These are phyloP conservation scores for Eutypella sp. DNA, from an alignment of 2,329 filamentous ascomycete genomes.

Conservation along the genomic window DNA sequence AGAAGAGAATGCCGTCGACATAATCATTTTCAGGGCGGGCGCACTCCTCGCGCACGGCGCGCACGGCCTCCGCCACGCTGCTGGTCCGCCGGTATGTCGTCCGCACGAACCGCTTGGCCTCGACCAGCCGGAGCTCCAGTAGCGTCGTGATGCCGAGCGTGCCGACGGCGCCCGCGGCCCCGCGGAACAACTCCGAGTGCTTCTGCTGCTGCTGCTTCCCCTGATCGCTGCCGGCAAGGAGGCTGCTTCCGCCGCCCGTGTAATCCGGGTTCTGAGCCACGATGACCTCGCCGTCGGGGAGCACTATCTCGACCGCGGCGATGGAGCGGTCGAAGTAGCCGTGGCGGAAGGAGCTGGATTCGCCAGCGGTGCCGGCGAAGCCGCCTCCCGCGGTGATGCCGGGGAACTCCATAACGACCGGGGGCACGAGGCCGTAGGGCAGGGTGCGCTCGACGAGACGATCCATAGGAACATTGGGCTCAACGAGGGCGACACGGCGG, in stretches of 20 bases:
- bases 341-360: slow-evolving; percentile 64
- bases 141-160: slow-evolving; percentile 64
- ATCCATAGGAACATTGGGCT: slow-evolving; percentile 75
- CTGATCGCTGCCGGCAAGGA: too few relatives aligned
- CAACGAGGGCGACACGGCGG: slow-evolving; percentile 58
- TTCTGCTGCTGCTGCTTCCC: too few relatives aligned
- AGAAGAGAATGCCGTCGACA: slow-evolving; percentile 68
- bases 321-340: slow-evolving; percentile 68
- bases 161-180: slow-evolving; percentile 62
- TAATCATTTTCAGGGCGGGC: slow-evolving; percentile 53
- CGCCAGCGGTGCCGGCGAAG: slow-evolving; percentile 65
- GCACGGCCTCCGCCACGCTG: slow-evolving; percentile 43
- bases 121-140: slow-evolving; percentile 58
- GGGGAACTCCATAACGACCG: slow-evolving; percentile 72
- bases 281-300: slow-evolving; percentile 61
- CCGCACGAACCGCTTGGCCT: slow-evolving; percentile 57
- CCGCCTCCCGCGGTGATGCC: slow-evolving; percentile 71
- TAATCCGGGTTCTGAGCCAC: too few relatives aligned
- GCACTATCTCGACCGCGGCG: slow-evolving; percentile 61
- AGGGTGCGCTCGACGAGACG: slow-evolving; percentile 61
- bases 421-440: slow-evolving; percentile 60
- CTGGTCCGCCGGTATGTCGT: slow-evolving; percentile 54
- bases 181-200: slow-evolving; percentile 55
- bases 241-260: too few relatives aligned
- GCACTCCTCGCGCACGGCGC: slow-evolving; percentile 44